Percentiles rank a stretch among this genome's conserved stretches.
These are phyloP conservation scores for Toxicodendron radicans DNA, from an alignment of 345 rosid genomes.

Conservation along the genomic window DNA sequence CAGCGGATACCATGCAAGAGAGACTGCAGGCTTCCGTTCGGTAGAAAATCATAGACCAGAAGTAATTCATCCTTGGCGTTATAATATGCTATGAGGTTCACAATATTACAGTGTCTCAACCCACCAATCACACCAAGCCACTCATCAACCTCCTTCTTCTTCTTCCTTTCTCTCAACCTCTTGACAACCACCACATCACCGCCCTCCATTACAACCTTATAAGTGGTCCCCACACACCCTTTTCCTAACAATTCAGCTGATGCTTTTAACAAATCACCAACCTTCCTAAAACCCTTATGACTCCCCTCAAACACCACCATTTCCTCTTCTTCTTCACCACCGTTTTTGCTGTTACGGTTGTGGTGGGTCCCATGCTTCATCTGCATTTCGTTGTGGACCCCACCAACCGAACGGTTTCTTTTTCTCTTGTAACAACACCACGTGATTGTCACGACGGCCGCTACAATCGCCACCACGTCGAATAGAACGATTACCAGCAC, in stretches of 20 bases:
- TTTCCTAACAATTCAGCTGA: conserved; percentile 54
- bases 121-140: conserved; percentile 35
- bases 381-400: neutral
- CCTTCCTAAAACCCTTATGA: conserved; percentile 26
- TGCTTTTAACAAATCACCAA: conserved; percentile 40
- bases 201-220: conserved; percentile 40
- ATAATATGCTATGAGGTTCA: conserved; percentile 40
- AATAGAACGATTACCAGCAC: conserved; percentile 23
- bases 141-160: conserved; percentile 33
- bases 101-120: conserved; percentile 38
- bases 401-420: neutral
- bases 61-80: conserved; percentile 40
- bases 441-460: conserved; percentile 16
- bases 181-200: conserved; percentile 39
- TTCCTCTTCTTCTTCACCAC: conserved; percentile 3
- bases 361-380: neutral
- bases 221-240: conserved; percentile 42
- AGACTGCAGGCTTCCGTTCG: conserved; percentile 43
- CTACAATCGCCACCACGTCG: conserved; percentile 27
- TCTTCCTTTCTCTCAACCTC: conserved; percentile 38
- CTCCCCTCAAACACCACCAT: conserved; percentile 45
- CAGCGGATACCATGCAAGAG: conserved; percentile 33
- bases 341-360: neutral
- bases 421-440: conserved; percentile 32
- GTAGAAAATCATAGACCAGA: conserved; percentile 39